Evolutionary conservation across 306 rosid species (phyloP), one percentile per base, ranked within the genome.

Genomic region (Lathyrus tuberosus): DNA sequence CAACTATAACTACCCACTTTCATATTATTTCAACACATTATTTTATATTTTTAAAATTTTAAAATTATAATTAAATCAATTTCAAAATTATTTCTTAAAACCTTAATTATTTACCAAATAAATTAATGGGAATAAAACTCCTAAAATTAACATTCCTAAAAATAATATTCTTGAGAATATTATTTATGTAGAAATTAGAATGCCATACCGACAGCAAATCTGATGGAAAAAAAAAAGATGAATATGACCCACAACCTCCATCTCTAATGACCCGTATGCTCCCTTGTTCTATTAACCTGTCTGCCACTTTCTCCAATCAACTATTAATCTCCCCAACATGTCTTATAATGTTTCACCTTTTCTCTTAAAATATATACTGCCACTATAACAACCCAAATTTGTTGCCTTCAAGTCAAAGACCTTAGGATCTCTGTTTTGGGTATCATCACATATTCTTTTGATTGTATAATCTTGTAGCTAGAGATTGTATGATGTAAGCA

Each of bases 121-220:
- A n/a, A n/a, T n/a, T n/a, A n/a, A n/a, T n/a, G n/a, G n/a, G n/a
- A n/a, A n/a, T n/a, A n/a, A n/a, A n/a, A n/a, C n/a, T n/a, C n/a
- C n/a, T n/a, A n/a, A n/a, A n/a, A n/a, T n/a, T n/a, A n/a, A n/a
- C n/a, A n/a, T n/a, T n/a, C n/a, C n/a, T n/a, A n/a, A n/a, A n/a
- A n/a, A n/a, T n/a, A n/a, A n/a, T n/a, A n/a, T n/a, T n/a, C n/a
- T n/a, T n/a, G n/a, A n/a, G n/a, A n/a, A n/a, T n/a, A n/a, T n/a
- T n/a, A n/a, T n/a, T n/a, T n/a, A 49, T 8, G n/a, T 44, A 77
- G 77, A 20, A 20, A 20, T 20, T 20, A 20, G 22, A 62, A 75
- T 33, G 58, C 74, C 69, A 51, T 66, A 54, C 86, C 84, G 92
- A 87, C 87, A 87, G 44, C 71, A 86, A 78, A 80, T 73, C n/a